These are phyloP conservation scores for Aristolochia contorta DNA, from an alignment of 164 flowering plant species.

Conservation along the genomic window DNA sequence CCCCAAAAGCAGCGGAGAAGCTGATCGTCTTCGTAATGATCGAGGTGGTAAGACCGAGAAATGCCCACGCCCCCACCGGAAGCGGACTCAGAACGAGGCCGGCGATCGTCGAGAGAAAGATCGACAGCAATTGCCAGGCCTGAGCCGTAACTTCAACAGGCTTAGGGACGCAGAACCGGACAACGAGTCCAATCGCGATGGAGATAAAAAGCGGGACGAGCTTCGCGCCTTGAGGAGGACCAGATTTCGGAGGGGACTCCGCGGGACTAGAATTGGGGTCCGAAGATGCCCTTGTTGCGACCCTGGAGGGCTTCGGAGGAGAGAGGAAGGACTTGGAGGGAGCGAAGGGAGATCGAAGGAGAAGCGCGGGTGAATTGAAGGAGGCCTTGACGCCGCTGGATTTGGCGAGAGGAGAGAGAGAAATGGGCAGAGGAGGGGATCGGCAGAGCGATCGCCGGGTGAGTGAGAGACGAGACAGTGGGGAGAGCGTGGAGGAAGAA, in stretches of 20 bases:
- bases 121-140: constrained; percentile 82
- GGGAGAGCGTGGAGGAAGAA: not conserved
- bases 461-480: constrained; percentile 7
- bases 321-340: constrained; percentile 6
- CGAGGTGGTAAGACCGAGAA: constrained; percentile 59
- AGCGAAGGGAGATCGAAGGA: constrained; percentile 8
- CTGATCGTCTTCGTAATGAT: constrained; percentile 56
- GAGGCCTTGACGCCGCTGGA: constrained; percentile 6
- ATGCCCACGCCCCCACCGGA: constrained; percentile 92
- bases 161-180: constrained; percentile 53
- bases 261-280: no score
- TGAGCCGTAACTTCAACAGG: constrained; percentile 52
- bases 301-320: constrained; percentile 1
- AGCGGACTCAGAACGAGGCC: constrained; percentile 75
- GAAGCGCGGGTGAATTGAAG: constrained; percentile 7
- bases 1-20: constrained; percentile 58
- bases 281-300: not conserved
- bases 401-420: constrained; percentile 1
- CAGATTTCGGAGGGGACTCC: not conserved
- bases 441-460: constrained; percentile 17
- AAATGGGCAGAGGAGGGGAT: constrained; percentile 16
- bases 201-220: constrained; percentile 47
- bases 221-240: constrained; percentile 47
- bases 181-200: constrained; percentile 43
- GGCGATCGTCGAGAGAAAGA: constrained; percentile 78